A percentile compares a stretch with the other conserved stretches of the same genome.
Conservation (phyloP, 2,329 filamentous ascomycete genomes). For the Alternaria triticimaculans region DNA sequence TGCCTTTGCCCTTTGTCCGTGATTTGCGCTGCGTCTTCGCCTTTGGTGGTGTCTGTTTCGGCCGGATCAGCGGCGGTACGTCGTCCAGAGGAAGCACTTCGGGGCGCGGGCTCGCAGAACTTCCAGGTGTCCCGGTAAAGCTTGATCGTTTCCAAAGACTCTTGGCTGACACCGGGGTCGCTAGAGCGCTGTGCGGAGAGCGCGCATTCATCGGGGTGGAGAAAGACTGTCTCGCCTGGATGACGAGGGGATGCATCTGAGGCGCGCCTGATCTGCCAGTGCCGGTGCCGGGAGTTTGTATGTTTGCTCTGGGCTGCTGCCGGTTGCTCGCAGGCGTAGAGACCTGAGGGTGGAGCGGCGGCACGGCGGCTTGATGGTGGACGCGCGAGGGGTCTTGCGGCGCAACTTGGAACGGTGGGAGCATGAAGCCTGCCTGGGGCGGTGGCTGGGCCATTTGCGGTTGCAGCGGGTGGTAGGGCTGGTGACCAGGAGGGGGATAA, state of each 20-base stretch:
- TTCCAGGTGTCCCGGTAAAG: conserved; percentile 19
- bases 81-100: conserved; percentile 39
- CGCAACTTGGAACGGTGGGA: conserved; percentile 57
- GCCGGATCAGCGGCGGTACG: conserved; percentile 18
- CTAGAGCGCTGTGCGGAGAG: conserved; percentile 33
- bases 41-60: conserved; percentile 30
- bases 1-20: conserved; percentile 34
- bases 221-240: conserved; percentile 30
- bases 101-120: conserved; percentile 31
- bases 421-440: conserved; percentile 54
- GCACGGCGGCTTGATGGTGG: conserved; percentile 40
- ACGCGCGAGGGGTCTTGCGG: conserved; percentile 52
- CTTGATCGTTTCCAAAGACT: conserved; percentile 39
- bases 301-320: conserved; percentile 16
- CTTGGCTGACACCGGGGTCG: conserved; percentile 40
- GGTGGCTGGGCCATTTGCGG: conserved; percentile 45
- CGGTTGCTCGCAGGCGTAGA: conserved; percentile 38
- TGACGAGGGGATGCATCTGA: conserved; percentile 33
- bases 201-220: conserved; percentile 35
- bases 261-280: conserved; percentile 22
- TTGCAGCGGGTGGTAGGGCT: conserved; percentile 41
- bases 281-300: conserved; percentile 23
- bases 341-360: conserved; percentile 34
- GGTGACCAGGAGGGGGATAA: conserved; percentile 40
- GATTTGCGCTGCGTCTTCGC: conserved; percentile 33